Evolutionary conservation across 108 stramenopile genomes (phyloP), one percentile per base, ranked within the genome.

Genomic region (Cyclostephanos tholiformis): DNA sequence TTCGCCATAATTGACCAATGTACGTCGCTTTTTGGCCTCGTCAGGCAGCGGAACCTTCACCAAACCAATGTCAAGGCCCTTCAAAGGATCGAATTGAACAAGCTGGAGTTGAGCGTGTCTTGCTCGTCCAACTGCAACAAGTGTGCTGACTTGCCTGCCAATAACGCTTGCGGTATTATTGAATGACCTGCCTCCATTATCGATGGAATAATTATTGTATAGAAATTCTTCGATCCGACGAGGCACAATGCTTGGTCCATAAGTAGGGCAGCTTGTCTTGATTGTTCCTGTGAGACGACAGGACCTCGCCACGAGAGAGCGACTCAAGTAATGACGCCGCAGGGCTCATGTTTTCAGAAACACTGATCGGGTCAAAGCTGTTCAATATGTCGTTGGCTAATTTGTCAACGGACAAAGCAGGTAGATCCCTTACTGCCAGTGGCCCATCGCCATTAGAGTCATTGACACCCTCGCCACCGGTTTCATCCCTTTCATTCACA

Each of bases 161-260:
- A 27, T 8, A 12, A 62, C 17, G 29, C 17, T 8, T 61, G 43
- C 51, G 6, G 48, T 22, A 14, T 6, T 29, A 14, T 46, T 63
- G 35, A 41, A 57, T 30, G 55, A 56, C 12, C 43, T 52, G 44
- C 35, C 64, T 41, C 44, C 26, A 7, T 27, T 29, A 44, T 16
- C 35, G 22, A 64, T 58, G 10, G 55, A 63, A 23, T 52, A 49
- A 26, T 63, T 50, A 30, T 16, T 26, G 11, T 51, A 25, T 52
- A 27, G 46, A 29, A 65, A 23, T 13, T 50, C 58, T 10, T 72
- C 51, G 41, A 68, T 46, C 26, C 51, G 51, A 25, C 71, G 71
- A 30, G 71, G 78, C n/a, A 79, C 78, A 36, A 72, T 35, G 29
- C 71, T 72, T 12, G 78, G 78, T 3, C 78, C 78, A 49, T 65